Base-by-base conservation (phyloP, 2,329 filamentous ascomycete genomes). In the Fusarium tanahbumbuense region DNA sequence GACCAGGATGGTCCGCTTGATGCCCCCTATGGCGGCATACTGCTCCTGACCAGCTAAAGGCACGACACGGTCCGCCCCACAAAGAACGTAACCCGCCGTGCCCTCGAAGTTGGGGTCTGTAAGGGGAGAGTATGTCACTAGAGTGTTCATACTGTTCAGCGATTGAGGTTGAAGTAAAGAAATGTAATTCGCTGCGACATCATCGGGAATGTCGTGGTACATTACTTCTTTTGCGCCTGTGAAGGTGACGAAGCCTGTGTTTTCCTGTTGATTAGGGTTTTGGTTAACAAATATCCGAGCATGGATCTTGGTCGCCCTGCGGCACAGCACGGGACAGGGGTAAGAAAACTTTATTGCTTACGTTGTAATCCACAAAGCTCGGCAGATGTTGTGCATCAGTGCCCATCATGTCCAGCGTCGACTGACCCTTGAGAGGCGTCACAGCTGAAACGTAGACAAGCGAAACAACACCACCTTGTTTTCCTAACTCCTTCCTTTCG, bases 391-490 rank as follows among this genome's bases (percentile, higher is more conserved):
- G 7, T 4, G 41, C 5, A 2, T 65, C 47, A 1, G 59, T 58
- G 0, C 59, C 59, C 59, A 65, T 65, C 62, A 65, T 65, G 1
- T 65, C 47, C 18, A 65, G 8, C 0, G 62, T 58, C 1, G 59
- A 58, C 2, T 64, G 52, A 1, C 60, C 62, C 4, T 16, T 41
- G 1, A 65, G 6, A 1, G 60, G 59, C 0, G 46, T 47, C 0
- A 65, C 60, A 0, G 71, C 71, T 0, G 65, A 53, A 5, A 73
- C 54, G 6, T 70, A 73, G 13, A 73, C 37, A 2, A 73, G 28
- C 0, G 60, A 57, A 12, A 58, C 41, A 0, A 73, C 48, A 6
- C 71, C 71, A 5, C 68, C 68, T 2, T 50, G 15, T 11, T 60
- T 48, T 0, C 71, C 59, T 2, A 42, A 41, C 4, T 56, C 37